Percentiles rank a stretch among this genome's conserved stretches.
Evolutionary conservation across 257 asterid genomes (phyloP).

Genomic region (Fraxinus pennsylvanica): DNA sequence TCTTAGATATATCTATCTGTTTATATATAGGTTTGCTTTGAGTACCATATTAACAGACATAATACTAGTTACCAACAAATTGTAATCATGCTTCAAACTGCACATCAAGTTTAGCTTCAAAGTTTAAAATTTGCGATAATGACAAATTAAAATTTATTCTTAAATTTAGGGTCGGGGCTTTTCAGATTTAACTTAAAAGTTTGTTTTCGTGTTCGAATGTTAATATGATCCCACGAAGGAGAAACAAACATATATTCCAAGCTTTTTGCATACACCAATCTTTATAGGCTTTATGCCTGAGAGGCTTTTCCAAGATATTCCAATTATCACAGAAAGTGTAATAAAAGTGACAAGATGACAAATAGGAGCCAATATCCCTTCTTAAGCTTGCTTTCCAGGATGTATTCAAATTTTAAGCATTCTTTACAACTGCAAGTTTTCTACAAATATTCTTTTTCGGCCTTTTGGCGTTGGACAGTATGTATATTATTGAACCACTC

Average conservation of each 20-base stretch:
- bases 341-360: conserved; percentile 21
- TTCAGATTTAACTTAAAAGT: too few species aligned
- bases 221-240: background rate
- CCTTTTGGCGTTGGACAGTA: background rate
- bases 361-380: conserved; percentile 2
- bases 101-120: background rate
- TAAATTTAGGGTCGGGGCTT: background rate
- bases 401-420: conserved; percentile 17
- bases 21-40: too few species aligned
- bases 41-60: too few species aligned
- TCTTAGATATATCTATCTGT: too few species aligned
- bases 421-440: conserved; percentile 25
- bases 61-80: conserved; percentile 22
- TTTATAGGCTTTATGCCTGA: background rate
- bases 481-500: too few species aligned
- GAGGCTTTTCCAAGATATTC: conserved; percentile 27
- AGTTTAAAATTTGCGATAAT: background rate
- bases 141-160: background rate
- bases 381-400: conserved; percentile 14
- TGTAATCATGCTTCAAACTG: conserved; percentile 25
- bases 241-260: conserved; percentile 34
- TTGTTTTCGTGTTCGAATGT: background rate
- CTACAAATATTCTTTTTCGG: conserved; percentile 37
- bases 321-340: conserved; percentile 33
- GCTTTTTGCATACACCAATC: conserved; percentile 34